Base-by-base conservation (phyloP, 75 land plant species). In the Selaginella moellendorffii region DNA sequence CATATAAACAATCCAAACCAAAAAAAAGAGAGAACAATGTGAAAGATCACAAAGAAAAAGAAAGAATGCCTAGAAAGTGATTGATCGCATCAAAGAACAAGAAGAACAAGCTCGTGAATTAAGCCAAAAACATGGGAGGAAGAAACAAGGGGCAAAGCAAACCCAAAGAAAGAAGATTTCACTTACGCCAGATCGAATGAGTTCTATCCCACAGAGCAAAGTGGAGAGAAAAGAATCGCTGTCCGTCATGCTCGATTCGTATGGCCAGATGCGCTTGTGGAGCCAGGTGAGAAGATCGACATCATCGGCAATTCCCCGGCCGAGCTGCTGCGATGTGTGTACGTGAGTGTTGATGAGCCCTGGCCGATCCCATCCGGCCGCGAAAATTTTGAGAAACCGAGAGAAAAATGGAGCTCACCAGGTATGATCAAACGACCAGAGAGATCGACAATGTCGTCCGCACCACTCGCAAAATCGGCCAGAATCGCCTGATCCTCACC, bases 241-340 rank as follows among this genome's bases (percentile, higher is more conserved):
- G 64, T 81, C 80, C 0, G 83, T 88, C 97, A 92, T 92, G 74
- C 74, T 74, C 8, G 97, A 83, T 66, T 92, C 97, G 53, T 79
- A 92, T 12, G 97, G 97, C 97, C 97, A 92, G 29, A 92, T 92
- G 0, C 97, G 84, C 2, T 76, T 65, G 36, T 92, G 97, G 46
- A 92, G 64, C 97, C 97, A 92, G 2, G 97, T 92, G 68, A 92
- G 75, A 73, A 92, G 67, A 59, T 92, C 96, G 27, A 92, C 97
- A 65, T 92, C 97, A 69, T 92, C 97, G 5, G 97, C 97, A 30
- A 92, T 92, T 26, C 46, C 97, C 96, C 90, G 85, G 2, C 72
- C 97, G 19, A 92, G 83, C 73, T 92, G 97, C 71, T 92, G 97
- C 42, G 97, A 92, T 0, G 96, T 85, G 78, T 92, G 97, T 22